These are phyloP conservation scores for Alloteropsis angusta DNA, from an alignment of 202 grass and related monocot species.

Conservation along the genomic window DNA sequence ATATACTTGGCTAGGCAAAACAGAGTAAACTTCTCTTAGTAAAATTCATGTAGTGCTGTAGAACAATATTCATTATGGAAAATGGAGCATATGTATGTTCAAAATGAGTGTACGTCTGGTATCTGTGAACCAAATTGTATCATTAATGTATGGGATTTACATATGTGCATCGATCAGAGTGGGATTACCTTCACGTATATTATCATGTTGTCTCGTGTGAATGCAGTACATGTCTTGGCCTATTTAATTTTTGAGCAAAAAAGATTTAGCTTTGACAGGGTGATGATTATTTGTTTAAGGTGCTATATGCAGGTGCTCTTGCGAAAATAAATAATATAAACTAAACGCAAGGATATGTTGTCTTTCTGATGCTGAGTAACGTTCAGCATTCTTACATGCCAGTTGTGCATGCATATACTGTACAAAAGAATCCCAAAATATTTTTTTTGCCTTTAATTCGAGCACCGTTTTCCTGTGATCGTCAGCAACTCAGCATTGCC, in stretches of 20 bases:
- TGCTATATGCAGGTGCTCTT: background rate
- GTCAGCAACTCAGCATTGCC: background rate
- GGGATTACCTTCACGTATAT: background rate
- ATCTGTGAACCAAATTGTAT: background rate
- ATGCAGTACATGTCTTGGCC: background rate
- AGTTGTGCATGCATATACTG: background rate
- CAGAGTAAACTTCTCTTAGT: background rate
- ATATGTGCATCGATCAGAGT: background rate
- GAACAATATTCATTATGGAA: background rate
- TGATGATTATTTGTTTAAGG: background rate
- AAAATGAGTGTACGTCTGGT: background rate
- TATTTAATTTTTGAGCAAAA: background rate
- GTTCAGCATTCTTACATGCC: background rate
- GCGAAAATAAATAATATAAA: background rate
- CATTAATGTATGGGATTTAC: background rate
- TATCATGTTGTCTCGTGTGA: background rate
- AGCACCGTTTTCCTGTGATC: background rate
- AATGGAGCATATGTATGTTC: background rate
- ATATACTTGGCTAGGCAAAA: background rate
- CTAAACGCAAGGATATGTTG: background rate
- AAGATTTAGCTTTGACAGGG: background rate
- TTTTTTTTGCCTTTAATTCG: background rate
- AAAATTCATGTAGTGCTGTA: background rate
- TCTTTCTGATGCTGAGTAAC: background rate
- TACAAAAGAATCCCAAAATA: background rate